Evolutionary conservation across 2,329 filamentous ascomycete species (phyloP).

Genomic region (Neonectria neomacrospora): DNA sequence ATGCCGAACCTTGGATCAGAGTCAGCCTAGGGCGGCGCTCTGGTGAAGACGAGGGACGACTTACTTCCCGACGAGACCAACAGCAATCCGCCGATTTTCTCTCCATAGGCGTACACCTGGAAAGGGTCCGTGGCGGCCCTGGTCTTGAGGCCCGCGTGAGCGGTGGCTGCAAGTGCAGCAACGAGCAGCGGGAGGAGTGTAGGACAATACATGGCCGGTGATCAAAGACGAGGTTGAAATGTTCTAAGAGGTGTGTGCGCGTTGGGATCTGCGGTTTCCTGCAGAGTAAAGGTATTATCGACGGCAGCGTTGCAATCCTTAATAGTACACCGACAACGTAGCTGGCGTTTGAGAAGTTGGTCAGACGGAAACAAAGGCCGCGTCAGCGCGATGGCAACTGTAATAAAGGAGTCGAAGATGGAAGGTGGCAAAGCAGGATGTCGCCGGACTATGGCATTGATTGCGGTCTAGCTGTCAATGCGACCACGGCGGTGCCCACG

Average conservation of each 20-base stretch:
- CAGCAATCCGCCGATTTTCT: constrained; percentile 13
- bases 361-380: neutral
- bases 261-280: neutral
- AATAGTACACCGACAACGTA: neutral
- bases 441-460: neutral
- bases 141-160: neutral
- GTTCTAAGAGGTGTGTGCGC: neutral
- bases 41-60: neutral
- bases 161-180: neutral
- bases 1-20: constrained; percentile 12
- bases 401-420: neutral
- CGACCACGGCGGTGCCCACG: neutral
- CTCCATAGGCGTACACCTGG: constrained; percentile 22
- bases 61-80: constrained; percentile 23
- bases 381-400: neutral
- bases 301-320: constrained; percentile 1
- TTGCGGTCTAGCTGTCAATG: neutral
- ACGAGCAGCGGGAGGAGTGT: neutral
- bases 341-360: neutral
- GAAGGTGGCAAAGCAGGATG: neutral
- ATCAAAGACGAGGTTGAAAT: neutral
- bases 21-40: neutral
- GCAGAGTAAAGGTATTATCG: neutral
- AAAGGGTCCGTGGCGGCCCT: constrained; percentile 1
- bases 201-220: neutral